phyloP scores from a whole-genome alignment of 2,329 filamentous ascomycete genomes.

The Claviceps sp. region DNA sequence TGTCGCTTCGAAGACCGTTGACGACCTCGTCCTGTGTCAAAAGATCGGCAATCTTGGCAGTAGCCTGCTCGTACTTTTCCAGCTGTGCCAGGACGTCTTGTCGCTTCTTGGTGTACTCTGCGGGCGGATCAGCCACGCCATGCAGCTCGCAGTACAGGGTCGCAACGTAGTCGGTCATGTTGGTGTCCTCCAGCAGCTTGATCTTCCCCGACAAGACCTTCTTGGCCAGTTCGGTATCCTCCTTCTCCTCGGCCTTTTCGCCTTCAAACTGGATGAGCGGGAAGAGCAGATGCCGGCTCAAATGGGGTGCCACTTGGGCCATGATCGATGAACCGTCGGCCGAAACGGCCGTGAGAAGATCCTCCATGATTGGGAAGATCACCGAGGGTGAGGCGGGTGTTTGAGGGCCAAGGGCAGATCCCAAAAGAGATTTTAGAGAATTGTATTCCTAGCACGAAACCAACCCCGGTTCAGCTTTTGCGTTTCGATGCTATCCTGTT shows the following conservation, averaged over 20 bases:
- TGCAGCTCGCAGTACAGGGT: slow-evolving; percentile 84
- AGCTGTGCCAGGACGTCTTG: slow-evolving; percentile 76
- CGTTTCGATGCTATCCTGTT: background rate
- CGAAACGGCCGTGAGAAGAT: slow-evolving; percentile 37
- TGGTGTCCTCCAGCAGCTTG: slow-evolving; percentile 87
- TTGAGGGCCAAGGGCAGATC: background rate
- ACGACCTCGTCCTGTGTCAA: slow-evolving; percentile 83
- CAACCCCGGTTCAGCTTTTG: background rate
- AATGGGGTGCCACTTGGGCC: slow-evolving; percentile 76
- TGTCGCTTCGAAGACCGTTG: slow-evolving; percentile 83
- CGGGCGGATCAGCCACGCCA: slow-evolving; percentile 60
- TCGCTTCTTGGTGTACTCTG: slow-evolving; percentile 79
- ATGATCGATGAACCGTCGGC: slow-evolving; percentile 67
- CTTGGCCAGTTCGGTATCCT: slow-evolving; percentile 41
- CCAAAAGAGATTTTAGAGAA: background rate
- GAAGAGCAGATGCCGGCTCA: slow-evolving; percentile 94
- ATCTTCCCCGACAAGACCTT: slow-evolving; percentile 81
- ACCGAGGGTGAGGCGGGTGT: background rate
- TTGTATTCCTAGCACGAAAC: background rate
- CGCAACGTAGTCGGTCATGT: slow-evolving; percentile 98
- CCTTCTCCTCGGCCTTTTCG: slow-evolving; percentile 66
- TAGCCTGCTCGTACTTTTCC: slow-evolving; percentile 75
- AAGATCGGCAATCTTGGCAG: slow-evolving; percentile 75
- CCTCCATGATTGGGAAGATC: slow-evolving; percentile 20
- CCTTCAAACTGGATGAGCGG: slow-evolving; percentile 87